Conservation (phyloP, 164 flowering plant genomes). For the Vitis cinerea region DNA sequence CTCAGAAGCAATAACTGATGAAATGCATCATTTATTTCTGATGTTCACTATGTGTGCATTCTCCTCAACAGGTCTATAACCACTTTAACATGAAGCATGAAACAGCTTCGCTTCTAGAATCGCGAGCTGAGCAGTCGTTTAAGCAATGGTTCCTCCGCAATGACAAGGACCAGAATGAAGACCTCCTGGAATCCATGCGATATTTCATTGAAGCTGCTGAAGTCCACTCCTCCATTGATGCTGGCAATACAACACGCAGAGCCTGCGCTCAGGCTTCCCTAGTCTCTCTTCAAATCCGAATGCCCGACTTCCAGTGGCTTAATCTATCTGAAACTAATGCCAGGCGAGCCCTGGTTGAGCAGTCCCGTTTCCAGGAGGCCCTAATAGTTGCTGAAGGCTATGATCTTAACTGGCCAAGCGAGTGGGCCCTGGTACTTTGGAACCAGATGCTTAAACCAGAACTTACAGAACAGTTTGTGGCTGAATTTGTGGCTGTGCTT, state of each 20-base stretch:
- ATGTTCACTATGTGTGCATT: neutral
- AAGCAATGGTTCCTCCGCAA: conserved; percentile 64
- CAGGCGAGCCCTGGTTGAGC: conserved; percentile 88
- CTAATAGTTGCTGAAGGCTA: conserved; percentile 96
- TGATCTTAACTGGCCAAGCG: conserved; percentile 85
- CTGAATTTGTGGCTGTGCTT: conserved; percentile 91
- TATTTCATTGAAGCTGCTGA: conserved; percentile 88
- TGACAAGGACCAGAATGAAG: conserved; percentile 87
- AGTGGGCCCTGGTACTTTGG: conserved; percentile 96
- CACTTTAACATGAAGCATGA: conserved; percentile 99
- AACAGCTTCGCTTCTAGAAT: conserved; percentile 84
- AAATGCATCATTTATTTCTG: conserved; percentile 2
- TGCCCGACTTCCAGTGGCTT: conserved; percentile 93
- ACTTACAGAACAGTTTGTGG: conserved; percentile 77
- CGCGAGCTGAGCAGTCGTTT: conserved; percentile 66
- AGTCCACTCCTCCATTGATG: conserved; percentile 85
- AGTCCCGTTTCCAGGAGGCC: conserved; percentile 96
- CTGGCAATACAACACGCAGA: conserved; percentile 80
- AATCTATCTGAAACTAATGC: conserved; percentile 86
- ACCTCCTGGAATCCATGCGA: conserved; percentile 91
- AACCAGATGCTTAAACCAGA: conserved; percentile 98
- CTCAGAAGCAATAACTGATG: neutral
- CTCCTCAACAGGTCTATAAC: conserved; percentile 69
- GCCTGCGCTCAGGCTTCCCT: conserved; percentile 95
- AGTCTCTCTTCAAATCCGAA: conserved; percentile 91